Evolutionary conservation across 768 basidiomycete species (phyloP), one percentile per base, ranked within the genome.

Genomic region (Rossbeevera mucosa): DNA sequence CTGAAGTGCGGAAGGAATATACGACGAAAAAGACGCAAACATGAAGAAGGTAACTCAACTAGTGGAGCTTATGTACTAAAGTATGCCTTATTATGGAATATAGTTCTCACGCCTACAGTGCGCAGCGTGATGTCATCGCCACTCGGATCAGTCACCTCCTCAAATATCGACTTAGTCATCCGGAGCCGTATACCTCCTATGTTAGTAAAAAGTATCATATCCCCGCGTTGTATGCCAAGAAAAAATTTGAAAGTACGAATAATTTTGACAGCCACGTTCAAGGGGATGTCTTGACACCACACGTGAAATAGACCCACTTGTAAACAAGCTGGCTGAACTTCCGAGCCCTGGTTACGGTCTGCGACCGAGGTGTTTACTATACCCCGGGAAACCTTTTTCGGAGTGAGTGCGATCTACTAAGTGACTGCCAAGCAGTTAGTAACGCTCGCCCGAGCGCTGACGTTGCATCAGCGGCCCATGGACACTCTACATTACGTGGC

Each of bases 21-120:
- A 74, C 2, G 77, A 76, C 7, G 80, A 72, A 49, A 81, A 65
- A 47, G 76, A 74, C 50, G 80, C 74, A 63, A 82, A 75, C 80
- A 82, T 81, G 70, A 40, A 21, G 55, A 11, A 14, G 26, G 16
- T 25, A 41, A 13, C 11, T 11, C 18, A 9, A 25, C 24, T 18
- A 44, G 36, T 52, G 44, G 46, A n/a, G 40, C 54, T 62, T 64
- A 63, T 62, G 54, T 47, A 64, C 18, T 1, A 26, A 33, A n/a
- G 36, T 1, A 24, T 14, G 0, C 5, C 26, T 13, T 44, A 22
- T 36, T 3, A 18, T n/a, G 41, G 61, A 55, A 64, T 7, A 18
- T 44, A 0, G 20, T 59, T 63, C n/a, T 38, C 61, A 61, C 49
- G 48, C 18, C 3, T 36, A 12, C 16, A 14, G n/a, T 3, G 14